Evolutionary conservation across 208 protist genomes (phyloP), one percentile per base, ranked within the genome.

Genomic region (Leishmania lainsoni): DNA sequence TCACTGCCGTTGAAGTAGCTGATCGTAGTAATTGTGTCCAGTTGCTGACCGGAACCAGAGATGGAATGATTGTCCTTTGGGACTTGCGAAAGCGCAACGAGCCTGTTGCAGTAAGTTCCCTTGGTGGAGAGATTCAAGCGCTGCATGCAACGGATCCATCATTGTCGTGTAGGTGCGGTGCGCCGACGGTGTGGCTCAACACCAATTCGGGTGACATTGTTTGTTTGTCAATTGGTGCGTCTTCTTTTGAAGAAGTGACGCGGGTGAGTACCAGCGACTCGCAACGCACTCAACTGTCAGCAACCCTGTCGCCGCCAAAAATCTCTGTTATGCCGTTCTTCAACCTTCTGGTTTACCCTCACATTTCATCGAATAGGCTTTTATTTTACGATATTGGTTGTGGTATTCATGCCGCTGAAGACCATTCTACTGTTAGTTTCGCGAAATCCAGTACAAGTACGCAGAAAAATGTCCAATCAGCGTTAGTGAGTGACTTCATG

Each of bases 61-160:
- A 69, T 63, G 92, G 92, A 29, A 52, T 80, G 26, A 54, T 95
- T 0, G 84, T 87, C 32, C 75, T 95, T 52, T 95, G 92, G 91
- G 92, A 95, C 81, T 75, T 90, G 52, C 87, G 92, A 29, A 89
- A 69, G 49, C 51, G 79, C 14, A 59, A 83, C 32, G 54, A 86
- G 26, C 86, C 76, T 65, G 69, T 92, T 20, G 80, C 83, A 5
- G 35, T 70, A 35, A 61, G 5, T 56, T 58, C 71, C 84, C 54
- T 89, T 56, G 54, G 81, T 78, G 74, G 78, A 1, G 32, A 54
- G 4, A 58, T 81, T 14, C 73, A 86, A 61, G 42, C 71, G 4
- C 42, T 86, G 42, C 48, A 61, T 10, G 17, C 22, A 16, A 42
- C 35, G 10, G 17, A 22, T 3, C 56, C 72, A 17, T 52, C 16